Conservation (phyloP, 2,329 filamentous ascomycete genomes). For the Scytalidium sp. region DNA sequence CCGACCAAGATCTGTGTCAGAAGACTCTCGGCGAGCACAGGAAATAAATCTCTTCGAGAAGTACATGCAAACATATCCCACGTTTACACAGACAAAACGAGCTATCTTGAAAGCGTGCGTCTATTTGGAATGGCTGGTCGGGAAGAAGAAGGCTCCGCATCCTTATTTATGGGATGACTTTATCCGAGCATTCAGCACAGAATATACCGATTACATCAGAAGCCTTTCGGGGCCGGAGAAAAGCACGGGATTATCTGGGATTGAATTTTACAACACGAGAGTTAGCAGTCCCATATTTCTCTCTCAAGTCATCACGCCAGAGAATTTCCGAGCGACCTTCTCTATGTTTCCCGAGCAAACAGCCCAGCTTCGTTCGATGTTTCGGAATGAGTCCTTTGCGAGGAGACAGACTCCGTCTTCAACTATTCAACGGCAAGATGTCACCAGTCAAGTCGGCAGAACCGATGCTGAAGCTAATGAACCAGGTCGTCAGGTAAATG, state of each 20-base stretch:
- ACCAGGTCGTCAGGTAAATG: background rate
- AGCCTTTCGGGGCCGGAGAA: conserved; percentile 18
- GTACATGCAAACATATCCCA: conserved; percentile 42
- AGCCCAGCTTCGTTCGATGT: background rate
- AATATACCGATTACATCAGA: conserved; percentile 40
- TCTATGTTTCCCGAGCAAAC: conserved; percentile 11
- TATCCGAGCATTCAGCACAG: conserved; percentile 39
- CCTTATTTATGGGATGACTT: conserved; percentile 52
- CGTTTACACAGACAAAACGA: conserved; percentile 34
- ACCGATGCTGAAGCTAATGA: background rate
- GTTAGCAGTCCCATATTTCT: conserved; percentile 19
- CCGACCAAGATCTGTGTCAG: too few species aligned
- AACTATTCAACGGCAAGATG: background rate
- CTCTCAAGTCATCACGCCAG: conserved; percentile 14
- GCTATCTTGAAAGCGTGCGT: conserved; percentile 45
- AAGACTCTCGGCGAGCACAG: too few species aligned
- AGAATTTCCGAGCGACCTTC: conserved; percentile 14
- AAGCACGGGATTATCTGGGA: conserved; percentile 28
- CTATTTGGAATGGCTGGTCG: conserved; percentile 37
- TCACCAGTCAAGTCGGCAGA: background rate
- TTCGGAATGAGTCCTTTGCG: background rate
- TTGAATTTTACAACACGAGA: conserved; percentile 39
- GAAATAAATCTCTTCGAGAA: conserved; percentile 24
- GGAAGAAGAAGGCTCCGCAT: conserved; percentile 30
- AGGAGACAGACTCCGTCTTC: background rate